Evolutionary conservation across 2,329 filamentous ascomycete genomes (phyloP), one percentile per base, ranked within the genome.

Genomic region (Clonostachys rhizophaga): DNA sequence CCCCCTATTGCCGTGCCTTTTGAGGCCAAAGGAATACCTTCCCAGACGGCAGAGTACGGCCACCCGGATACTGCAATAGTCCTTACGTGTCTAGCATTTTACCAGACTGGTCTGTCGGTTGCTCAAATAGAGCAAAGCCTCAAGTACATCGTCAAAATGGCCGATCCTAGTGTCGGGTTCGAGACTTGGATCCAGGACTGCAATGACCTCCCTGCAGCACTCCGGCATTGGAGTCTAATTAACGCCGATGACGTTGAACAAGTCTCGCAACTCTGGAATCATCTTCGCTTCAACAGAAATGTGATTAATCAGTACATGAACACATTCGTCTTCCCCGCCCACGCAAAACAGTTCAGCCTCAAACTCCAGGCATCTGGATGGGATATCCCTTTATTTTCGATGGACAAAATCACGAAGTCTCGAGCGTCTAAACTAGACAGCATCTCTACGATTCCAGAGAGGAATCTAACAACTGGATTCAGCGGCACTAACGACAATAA

Each of bases 401-500:
- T 10, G 9, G 24, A 30, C 3, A 30, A 30, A 30, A 11, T 34
- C 2, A 33, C 16, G 4, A 14, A 39, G 36, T n/a, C 36, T n/a
- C 36, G 17, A 11, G 4, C n/a, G 7, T 18, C 24, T 30, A 30
- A 30, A 10, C 9, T 4, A 30, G 24, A 30, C 2, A 30, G 8
- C 24, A 30, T 30, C 24, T 30, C 24, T 4, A 3, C 24, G 4
- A 30, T 30, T 30, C 24, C 3, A 10, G 24, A 30, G 4, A 24
- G 30, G n/a, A 34, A 33, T 13, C 17, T 74, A 2, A 86, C 83
- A 0, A 87, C 84, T 0, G 86, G 86, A 0, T 90, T 90, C 57
- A 86, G 81, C 8, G 86, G 86, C 0, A 89, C 86, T 0, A 88
- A 87, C 40, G 86, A 89, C 55, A 81, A 78, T 18, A 70, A 75